Base-by-base conservation (phyloP, 306 rosid genomes). In the Dicorynia guianensis region DNA sequence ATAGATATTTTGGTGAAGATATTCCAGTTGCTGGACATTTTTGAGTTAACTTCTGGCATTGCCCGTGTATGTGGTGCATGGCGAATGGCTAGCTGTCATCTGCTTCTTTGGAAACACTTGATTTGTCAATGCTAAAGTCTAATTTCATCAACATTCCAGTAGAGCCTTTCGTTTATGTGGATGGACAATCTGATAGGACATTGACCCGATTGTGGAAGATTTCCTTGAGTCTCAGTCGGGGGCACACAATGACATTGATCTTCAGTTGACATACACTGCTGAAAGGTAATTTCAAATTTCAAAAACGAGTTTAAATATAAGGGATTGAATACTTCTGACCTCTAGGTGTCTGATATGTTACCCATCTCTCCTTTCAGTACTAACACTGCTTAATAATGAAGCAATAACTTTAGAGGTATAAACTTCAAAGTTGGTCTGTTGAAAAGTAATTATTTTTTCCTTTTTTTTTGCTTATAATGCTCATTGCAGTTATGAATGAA, bases 221-320 rank as follows among this genome's bases (percentile, higher is more conserved):
- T 56, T 89, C 90, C 19, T 40, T 92, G 85, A 80, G 85, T 78
- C 93, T 92, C 62, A 87, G 97, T 80, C 66, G 63, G 50, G 87
- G 76, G 47, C 84, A 66, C 80, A 81, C 87, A 48, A 33, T 30
- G 68, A 86, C 90, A 2, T 67, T 89, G 89, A 88, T 89, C 78
- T 83, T 89, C 95, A 81, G 84, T 78, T 92, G 80, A 92, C 93
- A 9, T 89, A 84, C 55, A 85, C 90, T n/a, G 97, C 97, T 8
- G 96, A 92, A 86, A 87, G 95, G 97, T 92, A 92, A 82, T 73
- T 82, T 58, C 71, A 46, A 38, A 49, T 54, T 63, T 70, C 20
- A 2, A 48, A 56, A 63, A 17, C 30, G 15, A 9, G 30, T 58
- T 11, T 72, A 25, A 17, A 48, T 70, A 10, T 53, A 11, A 50